A percentile compares a stretch with the other conserved stretches of the same genome.
phyloP scores from a whole-genome alignment of 2,329 filamentous ascomycete species.

The Alternaria sp. region DNA sequence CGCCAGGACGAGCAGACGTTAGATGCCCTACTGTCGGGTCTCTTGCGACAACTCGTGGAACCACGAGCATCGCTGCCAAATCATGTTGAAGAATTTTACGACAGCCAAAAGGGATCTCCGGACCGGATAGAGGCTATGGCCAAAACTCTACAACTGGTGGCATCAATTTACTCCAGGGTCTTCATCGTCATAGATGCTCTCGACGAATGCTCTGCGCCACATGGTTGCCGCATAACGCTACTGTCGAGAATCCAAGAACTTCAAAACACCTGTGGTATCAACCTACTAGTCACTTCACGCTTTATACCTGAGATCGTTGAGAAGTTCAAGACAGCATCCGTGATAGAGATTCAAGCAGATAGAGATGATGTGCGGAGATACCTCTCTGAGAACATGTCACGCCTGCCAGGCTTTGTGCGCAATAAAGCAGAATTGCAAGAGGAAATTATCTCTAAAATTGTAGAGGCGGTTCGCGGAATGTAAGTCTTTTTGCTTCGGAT shows the following conservation, averaged over 20 bases:
- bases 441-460: no score
- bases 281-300: background rate
- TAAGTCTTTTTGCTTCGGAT: no score
- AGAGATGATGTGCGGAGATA: no score
- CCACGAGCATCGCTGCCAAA: background rate
- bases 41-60: background rate
- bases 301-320: no score
- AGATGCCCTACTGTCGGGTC: background rate
- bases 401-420: background rate
- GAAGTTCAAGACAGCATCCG: background rate
- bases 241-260: background rate
- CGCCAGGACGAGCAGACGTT: background rate
- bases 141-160: background rate
- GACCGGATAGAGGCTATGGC: accelerated
- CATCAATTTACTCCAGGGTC: background rate
- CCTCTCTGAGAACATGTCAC: background rate
- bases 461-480: no score
- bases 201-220: background rate
- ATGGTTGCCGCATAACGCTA: background rate
- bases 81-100: no score
- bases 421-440: background rate
- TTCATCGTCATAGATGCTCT: background rate
- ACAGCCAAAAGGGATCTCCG: no score
- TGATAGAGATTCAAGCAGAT: background rate
- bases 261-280: background rate